A percentile compares a stretch with the other conserved stretches of the same genome.
phyloP scores from a whole-genome alignment of 176 grass and related monocot genomes.

The Urochloa ruziziensis region DNA sequence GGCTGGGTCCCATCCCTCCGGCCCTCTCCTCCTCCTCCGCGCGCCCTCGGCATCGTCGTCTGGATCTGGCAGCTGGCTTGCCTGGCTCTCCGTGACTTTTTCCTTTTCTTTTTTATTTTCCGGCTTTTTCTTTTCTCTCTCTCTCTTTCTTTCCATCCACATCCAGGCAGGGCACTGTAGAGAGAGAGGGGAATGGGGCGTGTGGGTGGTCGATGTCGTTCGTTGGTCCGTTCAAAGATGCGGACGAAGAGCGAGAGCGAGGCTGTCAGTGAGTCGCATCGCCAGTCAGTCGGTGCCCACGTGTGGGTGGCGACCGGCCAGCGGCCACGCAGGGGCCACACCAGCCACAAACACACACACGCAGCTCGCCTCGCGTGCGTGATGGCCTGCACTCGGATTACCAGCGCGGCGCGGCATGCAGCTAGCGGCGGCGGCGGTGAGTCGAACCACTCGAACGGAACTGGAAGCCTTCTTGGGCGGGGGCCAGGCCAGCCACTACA shows the following conservation, averaged over 20 bases:
- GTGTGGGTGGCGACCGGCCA: not conserved
- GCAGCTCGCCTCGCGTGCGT: not conserved
- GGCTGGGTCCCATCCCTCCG: no score
- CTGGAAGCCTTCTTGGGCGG: not conserved
- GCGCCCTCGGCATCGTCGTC: not conserved
- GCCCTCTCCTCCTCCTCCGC: no score
- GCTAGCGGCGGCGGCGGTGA: no score
- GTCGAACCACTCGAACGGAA: no score
- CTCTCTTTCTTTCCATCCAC: no score
- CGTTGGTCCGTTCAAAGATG: constrained; percentile 31
- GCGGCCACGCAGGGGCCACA: not conserved
- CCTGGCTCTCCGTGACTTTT: constrained; percentile 12
- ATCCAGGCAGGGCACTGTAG: not conserved
- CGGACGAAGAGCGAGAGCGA: not conserved
- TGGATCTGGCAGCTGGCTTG: constrained; percentile 10
- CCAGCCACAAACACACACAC: not conserved
- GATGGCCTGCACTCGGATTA: not conserved
- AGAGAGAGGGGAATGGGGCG: not conserved
- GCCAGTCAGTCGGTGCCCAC: not conserved
- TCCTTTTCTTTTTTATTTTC: not conserved
- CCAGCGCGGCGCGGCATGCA: not conserved
- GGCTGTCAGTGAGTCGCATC: constrained; percentile 13
- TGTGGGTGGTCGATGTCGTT: not conserved
- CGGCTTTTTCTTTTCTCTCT: not conserved
- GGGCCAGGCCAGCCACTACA: not conserved